phyloP scores from a whole-genome alignment of 768 basidiomycete species.

The Crepidotus variabilis region DNA sequence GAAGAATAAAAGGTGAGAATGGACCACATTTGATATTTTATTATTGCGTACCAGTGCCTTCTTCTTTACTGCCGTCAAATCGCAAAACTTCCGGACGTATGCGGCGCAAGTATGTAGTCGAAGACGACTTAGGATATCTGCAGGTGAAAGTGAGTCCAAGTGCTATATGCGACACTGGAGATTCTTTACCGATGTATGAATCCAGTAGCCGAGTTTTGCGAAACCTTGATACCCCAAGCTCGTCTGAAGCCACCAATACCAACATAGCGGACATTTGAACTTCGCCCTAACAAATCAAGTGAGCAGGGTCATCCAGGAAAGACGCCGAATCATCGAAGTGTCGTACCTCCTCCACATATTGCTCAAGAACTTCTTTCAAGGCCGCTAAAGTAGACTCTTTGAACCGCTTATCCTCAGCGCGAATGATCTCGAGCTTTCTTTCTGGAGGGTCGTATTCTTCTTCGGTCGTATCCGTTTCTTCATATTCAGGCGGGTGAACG shows the following conservation, averaged over 20 bases:
- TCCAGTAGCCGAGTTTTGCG: slow-evolving; percentile 57
- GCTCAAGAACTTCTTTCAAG: slow-evolving; percentile 52
- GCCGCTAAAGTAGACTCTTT: slow-evolving; percentile 55
- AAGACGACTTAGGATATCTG: slow-evolving; percentile 63
- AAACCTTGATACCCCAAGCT: slow-evolving; percentile 44
- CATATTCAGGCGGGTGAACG: slow-evolving; percentile 8
- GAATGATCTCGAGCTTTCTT: slow-evolving; percentile 40
- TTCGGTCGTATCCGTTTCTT: slow-evolving; percentile 6
- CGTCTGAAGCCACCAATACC: slow-evolving; percentile 53
- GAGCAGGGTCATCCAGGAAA: not conserved
- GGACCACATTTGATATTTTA: not conserved
- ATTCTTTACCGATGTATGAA: slow-evolving; percentile 63
- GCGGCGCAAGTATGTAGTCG: slow-evolving; percentile 66
- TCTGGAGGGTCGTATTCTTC: slow-evolving; percentile 12
- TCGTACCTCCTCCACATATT: slow-evolving; percentile 58
- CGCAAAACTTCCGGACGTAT: slow-evolving; percentile 67
- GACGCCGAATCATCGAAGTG: not conserved
- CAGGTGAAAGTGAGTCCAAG: not conserved
- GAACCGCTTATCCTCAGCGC: slow-evolving; percentile 46
- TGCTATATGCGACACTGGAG: not conserved
- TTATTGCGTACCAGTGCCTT: slow-evolving; percentile 44
- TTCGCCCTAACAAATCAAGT: slow-evolving; percentile 52
- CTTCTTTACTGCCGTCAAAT: slow-evolving; percentile 45
- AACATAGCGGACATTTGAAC: slow-evolving; percentile 79
- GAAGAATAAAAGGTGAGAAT: not conserved